A percentile compares a stretch with the other conserved stretches of the same genome.
Evolutionary conservation across 2,329 filamentous ascomycete species (phyloP).

Genomic region (Magnaporthales sp.): DNA sequence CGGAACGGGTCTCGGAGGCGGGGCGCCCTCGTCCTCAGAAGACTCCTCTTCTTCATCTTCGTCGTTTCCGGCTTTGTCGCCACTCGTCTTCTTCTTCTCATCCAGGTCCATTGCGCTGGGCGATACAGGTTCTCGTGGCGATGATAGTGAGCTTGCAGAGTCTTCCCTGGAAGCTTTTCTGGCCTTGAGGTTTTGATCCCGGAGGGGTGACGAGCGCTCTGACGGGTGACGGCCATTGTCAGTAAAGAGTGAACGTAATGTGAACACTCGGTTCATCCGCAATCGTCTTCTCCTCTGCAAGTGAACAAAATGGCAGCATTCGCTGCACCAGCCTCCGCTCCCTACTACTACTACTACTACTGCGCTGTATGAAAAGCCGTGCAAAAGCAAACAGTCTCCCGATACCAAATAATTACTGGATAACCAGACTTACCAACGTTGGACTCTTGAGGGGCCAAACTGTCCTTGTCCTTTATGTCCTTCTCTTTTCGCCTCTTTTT

Average conservation of each 20-base stretch:
- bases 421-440: conserved; percentile 3
- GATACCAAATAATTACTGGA: too few species aligned
- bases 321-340: neutral
- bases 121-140: neutral
- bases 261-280: neutral
- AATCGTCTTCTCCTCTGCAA: neutral
- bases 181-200: conserved; percentile 1
- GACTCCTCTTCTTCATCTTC: conserved; percentile 36
- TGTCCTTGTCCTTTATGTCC: conserved; percentile 28
- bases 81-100: conserved; percentile 15
- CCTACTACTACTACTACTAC: neutral
- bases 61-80: conserved; percentile 23
- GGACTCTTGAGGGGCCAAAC: conserved; percentile 31
- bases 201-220: conserved; percentile 5
- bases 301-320: neutral
- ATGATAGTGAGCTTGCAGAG: conserved; percentile 1
- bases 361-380: neutral
- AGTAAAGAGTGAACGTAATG: neutral
- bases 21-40: conserved; percentile 51
- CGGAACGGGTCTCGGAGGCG: conserved; percentile 55
- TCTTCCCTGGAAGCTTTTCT: conserved; percentile 6
- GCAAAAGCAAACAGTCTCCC: too few species aligned
- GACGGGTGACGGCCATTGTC: neutral
- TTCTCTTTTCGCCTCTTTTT: conserved; percentile 71
- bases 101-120: conserved; percentile 34